Evolutionary conservation across 1,284 basidiomycete genomes (phyloP).

Genomic region (Melanopsichium pennsylvanicum): DNA sequence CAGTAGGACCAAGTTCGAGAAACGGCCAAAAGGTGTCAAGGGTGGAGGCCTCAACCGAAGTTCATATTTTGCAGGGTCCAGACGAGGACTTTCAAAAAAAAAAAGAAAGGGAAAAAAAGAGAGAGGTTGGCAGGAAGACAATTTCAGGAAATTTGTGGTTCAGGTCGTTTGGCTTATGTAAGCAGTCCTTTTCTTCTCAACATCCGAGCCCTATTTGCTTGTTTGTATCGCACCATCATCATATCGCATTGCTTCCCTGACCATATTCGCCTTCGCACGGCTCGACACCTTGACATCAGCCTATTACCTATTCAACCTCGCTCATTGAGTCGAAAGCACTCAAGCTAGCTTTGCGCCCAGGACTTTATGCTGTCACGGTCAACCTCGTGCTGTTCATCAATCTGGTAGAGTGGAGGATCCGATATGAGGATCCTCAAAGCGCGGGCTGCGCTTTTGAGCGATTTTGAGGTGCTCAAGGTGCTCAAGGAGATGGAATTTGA

Average conservation of each 20-base stretch:
- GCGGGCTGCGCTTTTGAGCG: conserved; percentile 80
- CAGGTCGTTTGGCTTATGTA: conserved; percentile 13
- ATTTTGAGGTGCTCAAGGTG: conserved; percentile 83
- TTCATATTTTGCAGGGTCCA: too few relatives aligned
- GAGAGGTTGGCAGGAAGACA: too few relatives aligned
- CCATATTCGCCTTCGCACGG: not conserved
- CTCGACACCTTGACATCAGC: not conserved
- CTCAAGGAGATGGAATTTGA: conserved; percentile 80
- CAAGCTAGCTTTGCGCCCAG: too few relatives aligned
- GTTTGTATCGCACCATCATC: not conserved
- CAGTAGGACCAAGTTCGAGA: too few relatives aligned
- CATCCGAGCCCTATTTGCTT: not conserved
- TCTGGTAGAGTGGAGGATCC: not conserved
- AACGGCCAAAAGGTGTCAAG: too few relatives aligned
- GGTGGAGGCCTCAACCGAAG: too few relatives aligned
- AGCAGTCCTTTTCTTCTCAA: conserved; percentile 7
- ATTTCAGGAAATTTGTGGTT: not conserved
- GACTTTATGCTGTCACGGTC: conserved; percentile 4
- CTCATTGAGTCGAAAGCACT: too few relatives aligned
- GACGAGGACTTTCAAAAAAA: not conserved
- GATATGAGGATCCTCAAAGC: conserved; percentile 76
- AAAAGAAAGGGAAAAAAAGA: not conserved
- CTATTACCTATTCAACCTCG: too few relatives aligned
- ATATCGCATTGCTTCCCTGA: not conserved
- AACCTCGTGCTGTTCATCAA: not conserved